Evolutionary conservation across 2,329 filamentous ascomycete species (phyloP).

Genomic region (Microdochium trichocladiopsis): DNA sequence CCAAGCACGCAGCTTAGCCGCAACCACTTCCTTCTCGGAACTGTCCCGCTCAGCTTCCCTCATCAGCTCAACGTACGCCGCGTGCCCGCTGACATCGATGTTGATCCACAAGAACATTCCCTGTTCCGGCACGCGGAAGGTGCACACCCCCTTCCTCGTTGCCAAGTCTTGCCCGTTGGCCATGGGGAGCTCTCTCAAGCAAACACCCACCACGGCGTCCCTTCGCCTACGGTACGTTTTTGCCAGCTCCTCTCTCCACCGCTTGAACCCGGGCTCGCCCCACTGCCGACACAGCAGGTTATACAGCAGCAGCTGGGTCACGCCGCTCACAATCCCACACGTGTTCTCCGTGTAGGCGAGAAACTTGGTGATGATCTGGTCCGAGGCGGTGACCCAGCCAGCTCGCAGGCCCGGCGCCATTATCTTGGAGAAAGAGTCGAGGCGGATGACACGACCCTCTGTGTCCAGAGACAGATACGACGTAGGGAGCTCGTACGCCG

Average conservation of each 20-base stretch:
- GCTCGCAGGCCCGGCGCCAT: conserved; percentile 56
- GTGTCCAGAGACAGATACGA: conserved; percentile 56
- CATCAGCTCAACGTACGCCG: background rate
- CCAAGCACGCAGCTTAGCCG: background rate
- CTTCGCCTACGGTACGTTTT: conserved; percentile 54
- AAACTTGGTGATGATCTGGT: conserved; percentile 18
- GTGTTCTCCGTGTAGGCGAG: conserved; percentile 15
- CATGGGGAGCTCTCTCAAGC: conserved; percentile 9
- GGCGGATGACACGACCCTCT: conserved; percentile 60
- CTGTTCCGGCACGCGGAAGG: conserved; percentile 17
- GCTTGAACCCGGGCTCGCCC: background rate
- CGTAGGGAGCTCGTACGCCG: conserved; percentile 44
- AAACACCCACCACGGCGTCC: conserved; percentile 9
- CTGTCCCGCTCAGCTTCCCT: too few relatives aligned
- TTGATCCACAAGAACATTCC: conserved; percentile 25
- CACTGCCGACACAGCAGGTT: background rate
- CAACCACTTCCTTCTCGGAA: background rate
- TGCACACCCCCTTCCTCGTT: conserved; percentile 14
- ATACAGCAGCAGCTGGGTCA: background rate
- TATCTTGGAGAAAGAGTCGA: conserved; percentile 70
- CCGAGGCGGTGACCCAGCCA: conserved; percentile 51
- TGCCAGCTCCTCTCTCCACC: background rate
- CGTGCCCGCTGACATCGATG: background rate
- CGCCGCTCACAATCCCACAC: background rate
- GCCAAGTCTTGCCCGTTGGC: background rate